These are phyloP conservation scores for Papilionanthe hybrid DNA, from an alignment of 116 monocot species.

Conservation along the genomic window DNA sequence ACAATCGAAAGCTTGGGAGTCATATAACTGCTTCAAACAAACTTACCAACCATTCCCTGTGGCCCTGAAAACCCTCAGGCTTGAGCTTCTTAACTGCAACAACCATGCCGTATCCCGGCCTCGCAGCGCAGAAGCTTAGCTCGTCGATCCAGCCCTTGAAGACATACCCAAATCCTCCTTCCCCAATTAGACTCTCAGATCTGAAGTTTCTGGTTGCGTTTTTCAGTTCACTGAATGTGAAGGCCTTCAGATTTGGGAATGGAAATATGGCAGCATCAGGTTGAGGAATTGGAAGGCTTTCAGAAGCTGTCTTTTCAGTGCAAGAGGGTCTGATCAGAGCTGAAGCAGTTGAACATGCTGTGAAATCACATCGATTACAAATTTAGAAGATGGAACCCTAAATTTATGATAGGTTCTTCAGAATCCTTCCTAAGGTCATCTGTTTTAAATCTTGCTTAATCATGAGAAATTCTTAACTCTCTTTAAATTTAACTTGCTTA, in stretches of 20 bases:
- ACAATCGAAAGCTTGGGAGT: too few species aligned
- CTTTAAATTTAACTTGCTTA: too few species aligned
- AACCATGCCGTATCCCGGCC: slow-evolving; percentile 15
- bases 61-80: slow-evolving; percentile 23
- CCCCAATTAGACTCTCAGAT: slow-evolving; percentile 18
- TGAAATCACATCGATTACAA: neutral
- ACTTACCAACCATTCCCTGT: slow-evolving; percentile 25
- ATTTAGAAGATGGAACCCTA: neutral
- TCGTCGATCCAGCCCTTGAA: slow-evolving; percentile 29
- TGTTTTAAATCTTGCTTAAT: too few species aligned
- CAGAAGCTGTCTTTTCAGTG: slow-evolving; percentile 5
- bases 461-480: too few species aligned
- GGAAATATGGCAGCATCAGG: slow-evolving; percentile 13
- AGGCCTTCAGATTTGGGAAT: slow-evolving; percentile 23
- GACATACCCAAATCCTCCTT: slow-evolving; percentile 24
- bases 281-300: slow-evolving; percentile 12
- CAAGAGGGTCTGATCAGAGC: slow-evolving; percentile 12
- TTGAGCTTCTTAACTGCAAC: slow-evolving; percentile 29
- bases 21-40: neutral
- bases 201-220: slow-evolving; percentile 22
- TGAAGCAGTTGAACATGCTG: slow-evolving; percentile 17
- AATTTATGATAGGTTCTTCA: neutral
- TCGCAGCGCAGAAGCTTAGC: slow-evolving; percentile 11
- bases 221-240: slow-evolving; percentile 20
- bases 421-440: neutral